These are phyloP conservation scores for Endocarpon pusillum DNA, from an alignment of 495 filamentous ascomycete genomes.

Conservation along the genomic window DNA sequence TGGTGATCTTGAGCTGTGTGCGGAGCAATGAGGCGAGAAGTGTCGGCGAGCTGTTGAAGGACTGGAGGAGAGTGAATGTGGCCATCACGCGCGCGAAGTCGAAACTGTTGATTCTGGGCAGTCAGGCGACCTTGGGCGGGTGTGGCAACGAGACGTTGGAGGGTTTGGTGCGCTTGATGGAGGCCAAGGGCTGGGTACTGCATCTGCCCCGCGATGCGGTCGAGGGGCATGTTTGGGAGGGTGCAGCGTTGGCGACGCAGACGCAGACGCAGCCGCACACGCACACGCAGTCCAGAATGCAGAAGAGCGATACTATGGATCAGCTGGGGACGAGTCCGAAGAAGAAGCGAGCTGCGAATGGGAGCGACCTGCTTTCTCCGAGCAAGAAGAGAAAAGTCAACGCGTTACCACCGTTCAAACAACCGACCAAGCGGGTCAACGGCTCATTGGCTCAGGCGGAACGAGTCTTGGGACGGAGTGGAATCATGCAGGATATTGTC, in stretches of 20 bases:
- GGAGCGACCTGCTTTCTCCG: no score
- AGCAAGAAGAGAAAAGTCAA: no score
- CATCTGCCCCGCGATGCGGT: conserved; percentile 45
- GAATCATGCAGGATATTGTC: no score
- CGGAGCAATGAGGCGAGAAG: conserved; percentile 62
- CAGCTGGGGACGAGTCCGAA: conserved; percentile 1
- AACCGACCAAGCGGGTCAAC: no score
- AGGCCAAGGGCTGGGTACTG: conserved; percentile 55
- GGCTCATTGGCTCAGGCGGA: no score
- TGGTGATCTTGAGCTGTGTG: conserved; percentile 71
- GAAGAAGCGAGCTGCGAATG: conserved; percentile 3
- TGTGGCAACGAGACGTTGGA: conserved; percentile 60
- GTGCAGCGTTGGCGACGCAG: no score
- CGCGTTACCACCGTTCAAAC: no score
- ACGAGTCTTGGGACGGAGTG: no score
- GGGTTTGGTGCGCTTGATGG: conserved; percentile 59
- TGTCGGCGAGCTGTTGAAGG: conserved; percentile 77
- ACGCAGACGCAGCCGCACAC: no score
- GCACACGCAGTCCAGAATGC: conserved; percentile 21
- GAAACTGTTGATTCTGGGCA: conserved; percentile 79
- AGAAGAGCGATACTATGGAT: conserved; percentile 3
- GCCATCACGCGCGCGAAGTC: conserved; percentile 82
- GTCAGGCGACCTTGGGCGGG: conserved; percentile 45
- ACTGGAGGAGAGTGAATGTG: conserved; percentile 89
- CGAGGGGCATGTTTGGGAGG: conserved; percentile 50